Evolutionary conservation across 257 asterid genomes (phyloP).

Genomic region (Salvia rosmarinus): DNA sequence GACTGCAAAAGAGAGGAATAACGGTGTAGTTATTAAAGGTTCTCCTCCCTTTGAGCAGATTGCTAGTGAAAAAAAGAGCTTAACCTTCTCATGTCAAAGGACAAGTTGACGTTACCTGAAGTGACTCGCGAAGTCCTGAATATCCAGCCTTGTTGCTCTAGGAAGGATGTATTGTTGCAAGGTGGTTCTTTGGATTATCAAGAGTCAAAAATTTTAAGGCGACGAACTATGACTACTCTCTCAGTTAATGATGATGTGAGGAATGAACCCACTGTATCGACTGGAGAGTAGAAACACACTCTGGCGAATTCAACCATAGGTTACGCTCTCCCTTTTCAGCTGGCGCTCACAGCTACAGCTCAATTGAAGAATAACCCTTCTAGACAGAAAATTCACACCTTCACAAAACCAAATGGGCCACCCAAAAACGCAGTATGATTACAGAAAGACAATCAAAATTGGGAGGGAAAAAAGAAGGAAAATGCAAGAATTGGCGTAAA

Average conservation of each 20-base stretch:
- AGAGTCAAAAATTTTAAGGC: constrained; percentile 52
- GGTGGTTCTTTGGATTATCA: constrained; percentile 44
- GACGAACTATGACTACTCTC: constrained; percentile 42
- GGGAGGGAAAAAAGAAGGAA: not conserved
- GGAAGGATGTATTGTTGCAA: constrained; percentile 55
- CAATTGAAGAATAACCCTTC: constrained; percentile 35
- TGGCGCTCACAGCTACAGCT: constrained; percentile 32
- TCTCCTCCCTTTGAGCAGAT: constrained; percentile 36
- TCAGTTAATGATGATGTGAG: constrained; percentile 35
- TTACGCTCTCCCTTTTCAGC: constrained; percentile 33
- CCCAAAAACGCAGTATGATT: constrained; percentile 15
- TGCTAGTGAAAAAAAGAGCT: constrained; percentile 32
- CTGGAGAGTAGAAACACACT: too few relatives aligned
- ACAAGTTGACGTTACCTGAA: constrained; percentile 33
- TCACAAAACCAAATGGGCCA: constrained; percentile 19
- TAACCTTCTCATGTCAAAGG: constrained; percentile 37
- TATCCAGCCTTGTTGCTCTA: constrained; percentile 64
- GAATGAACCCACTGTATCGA: too few relatives aligned
- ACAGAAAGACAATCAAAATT: not conserved
- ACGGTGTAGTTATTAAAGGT: constrained; percentile 41
- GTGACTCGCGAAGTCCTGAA: constrained; percentile 40
- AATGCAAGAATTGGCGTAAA: not conserved
- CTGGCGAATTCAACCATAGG: constrained; percentile 34
- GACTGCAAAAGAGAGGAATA: constrained; percentile 35
- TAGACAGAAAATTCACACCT: constrained; percentile 33